Base-by-base conservation (phyloP, 352 stramenopile genomes). In the Phytophthora pseudosyringae region DNA sequence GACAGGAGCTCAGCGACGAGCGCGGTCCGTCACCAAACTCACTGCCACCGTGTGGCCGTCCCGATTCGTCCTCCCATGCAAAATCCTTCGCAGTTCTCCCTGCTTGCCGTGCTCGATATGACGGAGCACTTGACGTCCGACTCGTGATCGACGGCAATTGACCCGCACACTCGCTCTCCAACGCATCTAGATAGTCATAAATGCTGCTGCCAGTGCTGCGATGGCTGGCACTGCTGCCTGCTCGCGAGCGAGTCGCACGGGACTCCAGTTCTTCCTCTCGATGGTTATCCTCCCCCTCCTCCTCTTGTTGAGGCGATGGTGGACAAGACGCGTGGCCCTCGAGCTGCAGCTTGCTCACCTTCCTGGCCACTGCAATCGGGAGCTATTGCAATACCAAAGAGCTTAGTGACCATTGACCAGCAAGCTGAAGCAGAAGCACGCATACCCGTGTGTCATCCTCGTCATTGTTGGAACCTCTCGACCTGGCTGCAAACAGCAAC, bases 141-240 rank as follows among this genome's bases (percentile, higher is more conserved):
- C 55, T 75, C 21, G 54, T 33, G 25, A 75, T 71, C 3, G 61
- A 75, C 1, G 88, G 78, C 32, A 90, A 64, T 28, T 90, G 82
- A 3, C 67, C 40, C 28, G 87, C 67, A 2, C 70, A 87, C 56
- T 91, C 73, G 13, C 75, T 88, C 62, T 94, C 86, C 28, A 94
- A 50, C 4, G 83, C 71, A 44, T 94, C 86, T 21, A 94, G 57
- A 64, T 91, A 94, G 57, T 91, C 86, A 52, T 94, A 94, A 52
- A 94, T 91, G 50, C 76, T 89, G 43, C 53, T 69, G 12, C 26
- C 72, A 58, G 61, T 13, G 38, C 67, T 50, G 13, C 63, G 31
- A 26, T 67, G 38, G 29, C 60, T 62, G 32, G 48, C 15, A 44
- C 2, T 64, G 28, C 57, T 68, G 8, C 40, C 59, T 39, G 71